Evolutionary conservation across 306 rosid genomes (phyloP).

Genomic region (Malus asiatica): DNA sequence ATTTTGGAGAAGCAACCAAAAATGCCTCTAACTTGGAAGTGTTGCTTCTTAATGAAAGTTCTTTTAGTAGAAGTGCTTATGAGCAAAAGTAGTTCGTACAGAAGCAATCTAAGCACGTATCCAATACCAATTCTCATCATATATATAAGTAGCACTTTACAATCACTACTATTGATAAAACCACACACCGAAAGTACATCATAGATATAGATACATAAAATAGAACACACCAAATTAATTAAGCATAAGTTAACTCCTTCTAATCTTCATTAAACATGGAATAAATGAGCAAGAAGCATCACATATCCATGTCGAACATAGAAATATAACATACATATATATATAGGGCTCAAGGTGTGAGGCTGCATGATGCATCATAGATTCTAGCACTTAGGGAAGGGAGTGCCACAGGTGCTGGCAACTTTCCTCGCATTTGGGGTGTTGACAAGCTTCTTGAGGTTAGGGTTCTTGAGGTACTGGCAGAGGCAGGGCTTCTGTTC

Average conservation of each 20-base stretch:
- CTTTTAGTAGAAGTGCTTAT: no score
- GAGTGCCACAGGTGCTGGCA: constrained; percentile 89
- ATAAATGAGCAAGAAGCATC: constrained; percentile 16
- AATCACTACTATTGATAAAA: constrained; percentile 22
- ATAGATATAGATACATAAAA: constrained; percentile 12
- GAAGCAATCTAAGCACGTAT: background rate
- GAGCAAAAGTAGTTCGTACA: background rate
- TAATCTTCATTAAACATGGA: constrained; percentile 22
- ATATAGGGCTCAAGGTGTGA: background rate
- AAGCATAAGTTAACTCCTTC: background rate
- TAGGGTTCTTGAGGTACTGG: constrained; percentile 81
- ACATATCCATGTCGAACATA: constrained; percentile 8
- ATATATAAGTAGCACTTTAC: constrained; percentile 25
- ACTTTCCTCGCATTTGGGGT: constrained; percentile 93
- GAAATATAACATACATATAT: background rate
- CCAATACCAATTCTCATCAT: constrained; percentile 22
- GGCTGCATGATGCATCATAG: background rate
- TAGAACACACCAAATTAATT: constrained; percentile 36
- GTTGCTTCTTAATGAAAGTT: background rate
- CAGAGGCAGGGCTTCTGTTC: constrained; percentile 97
- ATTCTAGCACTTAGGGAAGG: constrained; percentile 73
- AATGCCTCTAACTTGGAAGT: no score
- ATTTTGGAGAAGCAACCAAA: no score
- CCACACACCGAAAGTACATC: constrained; percentile 22
- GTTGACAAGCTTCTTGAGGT: constrained; percentile 79